Evolutionary conservation across 2,329 filamentous ascomycete genomes (phyloP).

Genomic region (Bertia moriformis): DNA sequence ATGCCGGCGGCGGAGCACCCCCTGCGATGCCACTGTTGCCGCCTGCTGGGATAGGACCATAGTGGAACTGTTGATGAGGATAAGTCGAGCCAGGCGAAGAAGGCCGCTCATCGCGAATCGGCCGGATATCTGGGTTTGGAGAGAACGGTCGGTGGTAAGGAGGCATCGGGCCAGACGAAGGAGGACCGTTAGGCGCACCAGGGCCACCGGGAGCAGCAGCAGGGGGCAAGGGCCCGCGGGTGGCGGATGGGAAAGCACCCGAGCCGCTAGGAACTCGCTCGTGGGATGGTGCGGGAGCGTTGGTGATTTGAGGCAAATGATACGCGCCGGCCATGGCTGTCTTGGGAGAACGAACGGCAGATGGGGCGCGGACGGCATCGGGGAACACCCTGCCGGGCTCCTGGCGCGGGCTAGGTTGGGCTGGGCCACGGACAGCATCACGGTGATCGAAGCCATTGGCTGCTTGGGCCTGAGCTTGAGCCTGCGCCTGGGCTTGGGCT

Average conservation of each 20-base stretch:
- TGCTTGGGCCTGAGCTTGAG: too few relatives aligned
- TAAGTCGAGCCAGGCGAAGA: constrained; percentile 85
- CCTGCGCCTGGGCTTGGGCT: constrained; percentile 47
- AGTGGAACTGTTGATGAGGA: constrained; percentile 53
- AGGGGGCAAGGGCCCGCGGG: constrained; percentile 23
- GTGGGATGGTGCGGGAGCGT: not conserved
- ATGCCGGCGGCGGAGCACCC: constrained; percentile 48
- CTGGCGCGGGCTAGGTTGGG: constrained; percentile 62
- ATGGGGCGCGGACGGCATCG: not conserved
- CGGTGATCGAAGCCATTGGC: constrained; percentile 70
- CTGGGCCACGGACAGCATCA: constrained; percentile 51
- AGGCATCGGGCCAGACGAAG: constrained; percentile 36
- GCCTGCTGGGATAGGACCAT: constrained; percentile 32
- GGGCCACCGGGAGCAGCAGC: not conserved
- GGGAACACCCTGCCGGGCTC: constrained; percentile 27
- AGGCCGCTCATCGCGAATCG: constrained; percentile 69
- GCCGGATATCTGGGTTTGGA: constrained; percentile 70
- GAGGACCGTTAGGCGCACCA: constrained; percentile 20
- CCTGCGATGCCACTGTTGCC: constrained; percentile 38
- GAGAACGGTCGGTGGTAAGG: constrained; percentile 60
- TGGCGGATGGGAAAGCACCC: not conserved
- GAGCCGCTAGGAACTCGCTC: not conserved
- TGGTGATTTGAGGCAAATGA: not conserved
- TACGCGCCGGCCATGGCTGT: not conserved
- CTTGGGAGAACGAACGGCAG: not conserved